These are phyloP conservation scores for Mrakiaceae sp. DNA, from an alignment of 1,284 basidiomycete species.

Conservation along the genomic window DNA sequence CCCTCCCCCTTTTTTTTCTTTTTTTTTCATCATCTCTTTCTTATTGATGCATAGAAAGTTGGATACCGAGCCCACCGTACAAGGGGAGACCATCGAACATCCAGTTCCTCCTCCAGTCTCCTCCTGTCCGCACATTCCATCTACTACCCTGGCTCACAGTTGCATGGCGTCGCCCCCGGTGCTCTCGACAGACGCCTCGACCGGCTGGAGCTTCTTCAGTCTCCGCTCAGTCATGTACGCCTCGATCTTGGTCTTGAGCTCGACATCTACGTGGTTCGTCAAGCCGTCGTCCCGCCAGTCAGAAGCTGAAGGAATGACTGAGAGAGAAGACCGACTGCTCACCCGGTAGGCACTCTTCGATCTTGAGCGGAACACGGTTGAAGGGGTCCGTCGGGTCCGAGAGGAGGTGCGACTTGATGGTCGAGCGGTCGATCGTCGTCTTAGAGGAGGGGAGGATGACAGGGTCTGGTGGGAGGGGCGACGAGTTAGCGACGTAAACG, in stretches of 20 bases:
- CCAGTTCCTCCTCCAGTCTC: too few species aligned
- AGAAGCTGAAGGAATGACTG: neutral
- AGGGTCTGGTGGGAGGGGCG: slow-evolving; percentile 51
- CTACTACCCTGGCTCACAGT: too few species aligned
- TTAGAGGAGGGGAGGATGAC: slow-evolving; percentile 80
- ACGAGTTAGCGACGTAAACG: too few species aligned
- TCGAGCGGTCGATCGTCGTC: slow-evolving; percentile 71
- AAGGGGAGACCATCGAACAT: too few species aligned
- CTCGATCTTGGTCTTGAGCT: slow-evolving; percentile 53
- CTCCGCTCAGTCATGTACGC: slow-evolving; percentile 47
- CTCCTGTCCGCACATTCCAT: too few species aligned
- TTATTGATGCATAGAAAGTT: too few species aligned
- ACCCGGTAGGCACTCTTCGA: slow-evolving; percentile 73
- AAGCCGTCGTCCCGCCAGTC: too few species aligned
- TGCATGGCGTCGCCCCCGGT: too few species aligned
- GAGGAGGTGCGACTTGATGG: slow-evolving; percentile 89
- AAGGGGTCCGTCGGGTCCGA: slow-evolving; percentile 87
- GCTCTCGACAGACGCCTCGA: neutral
- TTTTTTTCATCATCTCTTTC: too few species aligned
- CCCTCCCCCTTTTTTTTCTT: too few species aligned
- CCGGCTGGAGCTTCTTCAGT: slow-evolving; percentile 19
- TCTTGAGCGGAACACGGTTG: slow-evolving; percentile 65
- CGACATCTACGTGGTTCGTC: slow-evolving; percentile 37
- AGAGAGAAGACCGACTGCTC: slow-evolving; percentile 25
- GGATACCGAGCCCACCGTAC: too few species aligned